Evolutionary conservation across 768 basidiomycete species (phyloP).

Genomic region (Kwoniella sp.): DNA sequence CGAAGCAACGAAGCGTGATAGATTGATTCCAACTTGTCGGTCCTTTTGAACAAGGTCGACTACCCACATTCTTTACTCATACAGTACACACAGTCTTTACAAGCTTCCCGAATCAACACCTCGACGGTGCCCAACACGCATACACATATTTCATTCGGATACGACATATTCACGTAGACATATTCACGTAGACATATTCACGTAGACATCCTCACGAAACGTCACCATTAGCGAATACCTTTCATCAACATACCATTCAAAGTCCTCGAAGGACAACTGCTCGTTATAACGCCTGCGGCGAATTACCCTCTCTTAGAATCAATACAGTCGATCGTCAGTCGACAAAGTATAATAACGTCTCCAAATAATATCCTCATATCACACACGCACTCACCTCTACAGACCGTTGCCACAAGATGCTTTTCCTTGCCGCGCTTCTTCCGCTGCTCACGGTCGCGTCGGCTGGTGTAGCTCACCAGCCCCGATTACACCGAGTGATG

Average conservation of each 20-base stretch:
- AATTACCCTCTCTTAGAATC: background rate
- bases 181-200: no score
- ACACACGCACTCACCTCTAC: no score
- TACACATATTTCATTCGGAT: no score
- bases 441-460: conserved; percentile 15
- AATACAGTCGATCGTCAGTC: no score
- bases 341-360: no score
- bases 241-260: no score
- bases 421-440: conserved; percentile 5
- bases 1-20: no score
- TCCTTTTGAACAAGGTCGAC: background rate
- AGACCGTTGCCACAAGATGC: background rate
- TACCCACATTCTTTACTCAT: conserved; percentile 2
- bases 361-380: no score
- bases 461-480: background rate
- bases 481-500: background rate
- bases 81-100: background rate
- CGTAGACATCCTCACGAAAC: no score
- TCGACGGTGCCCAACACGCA: background rate
- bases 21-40: conserved; percentile 5
- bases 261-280: background rate
- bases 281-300: background rate
- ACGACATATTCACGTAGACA: no score
- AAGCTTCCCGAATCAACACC: background rate
- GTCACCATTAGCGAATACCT: no score